These are phyloP conservation scores for Fraxinus xanthoxyloides DNA, from an alignment of 305 asterid genomes.

Conservation along the genomic window DNA sequence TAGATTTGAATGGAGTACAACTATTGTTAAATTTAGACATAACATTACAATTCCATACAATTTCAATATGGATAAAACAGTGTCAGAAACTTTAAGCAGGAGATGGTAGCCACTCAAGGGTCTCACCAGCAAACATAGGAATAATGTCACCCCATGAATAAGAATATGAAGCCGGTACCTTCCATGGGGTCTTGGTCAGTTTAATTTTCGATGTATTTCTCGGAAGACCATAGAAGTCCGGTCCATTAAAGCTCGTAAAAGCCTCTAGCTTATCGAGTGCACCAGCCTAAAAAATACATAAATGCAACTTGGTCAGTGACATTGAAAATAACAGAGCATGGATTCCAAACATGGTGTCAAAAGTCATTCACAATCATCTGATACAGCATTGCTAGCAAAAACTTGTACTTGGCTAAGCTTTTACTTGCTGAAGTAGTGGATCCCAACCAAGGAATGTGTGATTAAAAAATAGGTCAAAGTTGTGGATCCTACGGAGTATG, in stretches of 20 bases:
- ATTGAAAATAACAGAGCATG: not conserved
- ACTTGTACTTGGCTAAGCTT: not conserved
- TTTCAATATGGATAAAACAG: not conserved
- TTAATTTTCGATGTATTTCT: slow-evolving; percentile 65
- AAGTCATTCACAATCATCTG: not conserved
- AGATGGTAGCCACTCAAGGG: slow-evolving; percentile 72
- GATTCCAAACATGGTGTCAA: not conserved
- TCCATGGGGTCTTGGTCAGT: slow-evolving; percentile 67
- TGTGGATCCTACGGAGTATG: not conserved
- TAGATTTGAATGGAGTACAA: not conserved
- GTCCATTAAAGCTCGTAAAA: slow-evolving; percentile 90
- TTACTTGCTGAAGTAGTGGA: not conserved
- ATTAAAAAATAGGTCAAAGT: not conserved
- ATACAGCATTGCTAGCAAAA: not conserved
- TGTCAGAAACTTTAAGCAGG: slow-evolving; percentile 19
- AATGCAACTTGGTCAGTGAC: not conserved
- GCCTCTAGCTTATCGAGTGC: slow-evolving; percentile 88
- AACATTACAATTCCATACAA: not conserved
- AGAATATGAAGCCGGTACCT: slow-evolving; percentile 63
- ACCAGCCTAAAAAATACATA: slow-evolving; percentile 45
- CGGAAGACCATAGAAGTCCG: slow-evolving; percentile 85
- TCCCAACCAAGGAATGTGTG: not conserved
- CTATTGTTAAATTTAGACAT: not conserved
- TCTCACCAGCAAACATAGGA: slow-evolving; percentile 91
- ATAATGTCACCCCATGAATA: slow-evolving; percentile 62